Percentiles rank a stretch among this genome's conserved stretches.
Evolutionary conservation across 495 filamentous ascomycete species (phyloP).

Genomic region (Penicillium ochrochloron): DNA sequence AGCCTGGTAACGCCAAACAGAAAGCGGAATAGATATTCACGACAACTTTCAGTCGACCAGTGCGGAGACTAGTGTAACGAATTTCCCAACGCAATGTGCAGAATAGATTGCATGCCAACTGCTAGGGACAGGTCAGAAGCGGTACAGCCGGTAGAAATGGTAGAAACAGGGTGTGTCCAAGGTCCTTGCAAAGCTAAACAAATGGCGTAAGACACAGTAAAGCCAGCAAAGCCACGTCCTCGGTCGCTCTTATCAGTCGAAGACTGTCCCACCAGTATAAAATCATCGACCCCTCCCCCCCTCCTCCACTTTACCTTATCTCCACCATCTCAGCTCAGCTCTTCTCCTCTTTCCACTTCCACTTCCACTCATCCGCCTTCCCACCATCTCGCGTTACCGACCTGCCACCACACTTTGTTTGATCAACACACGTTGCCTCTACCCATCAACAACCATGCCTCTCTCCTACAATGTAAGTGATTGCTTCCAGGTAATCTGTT

Average conservation of each 20-base stretch:
- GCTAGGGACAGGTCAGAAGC: not conserved
- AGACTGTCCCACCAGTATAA: constrained; percentile 20
- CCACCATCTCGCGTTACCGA: not conserved
- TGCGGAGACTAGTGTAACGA: constrained; percentile 19
- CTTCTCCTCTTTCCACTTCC: not conserved
- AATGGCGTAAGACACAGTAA: constrained; percentile 24
- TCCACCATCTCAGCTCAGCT: not conserved
- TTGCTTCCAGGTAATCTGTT: not conserved
- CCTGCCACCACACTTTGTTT: constrained; percentile 2
- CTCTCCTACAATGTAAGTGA: constrained; percentile 66
- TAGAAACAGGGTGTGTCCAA: constrained; percentile 9
- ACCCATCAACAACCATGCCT: constrained; percentile 58
- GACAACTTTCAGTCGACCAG: constrained; percentile 17
- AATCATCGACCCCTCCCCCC: constrained; percentile 17
- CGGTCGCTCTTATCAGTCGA: constrained; percentile 25
- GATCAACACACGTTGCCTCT: constrained; percentile 4
- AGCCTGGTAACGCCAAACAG: not conserved
- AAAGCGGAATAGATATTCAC: constrained; percentile 14
- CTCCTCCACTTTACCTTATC: constrained; percentile 20
- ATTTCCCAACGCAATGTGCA: not conserved
- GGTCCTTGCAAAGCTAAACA: constrained; percentile 17
- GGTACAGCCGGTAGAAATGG: constrained; percentile 11
- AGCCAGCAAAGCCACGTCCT: constrained; percentile 10
- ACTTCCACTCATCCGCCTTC: constrained; percentile 1
- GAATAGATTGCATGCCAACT: not conserved